Base-by-base conservation (phyloP, 2,329 filamentous ascomycete species). In the Spiromastix sp. region DNA sequence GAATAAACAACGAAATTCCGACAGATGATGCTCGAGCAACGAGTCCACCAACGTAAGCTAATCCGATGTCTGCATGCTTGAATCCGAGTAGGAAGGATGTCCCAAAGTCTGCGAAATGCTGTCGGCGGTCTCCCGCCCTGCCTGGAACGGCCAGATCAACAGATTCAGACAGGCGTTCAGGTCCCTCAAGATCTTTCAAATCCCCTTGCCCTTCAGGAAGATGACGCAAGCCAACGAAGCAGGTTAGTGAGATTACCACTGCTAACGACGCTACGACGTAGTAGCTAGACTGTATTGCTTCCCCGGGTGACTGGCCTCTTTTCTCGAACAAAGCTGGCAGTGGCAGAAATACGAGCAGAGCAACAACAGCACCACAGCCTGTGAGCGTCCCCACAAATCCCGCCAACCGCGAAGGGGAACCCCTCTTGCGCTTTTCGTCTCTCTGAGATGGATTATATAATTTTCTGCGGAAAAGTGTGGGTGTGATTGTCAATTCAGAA, bases 21-120 rank as follows among this genome's bases (percentile, higher is more conserved):
- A 98, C 91, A 0, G 86, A 94, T 1, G 87, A 95, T 5, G 91
- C 87, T 37, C 91, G 78, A 7, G 87, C 89, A 2, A 98, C 89
- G 50, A 96, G 95, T 2, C 91, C 91, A 42, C 89, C 91, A 0
- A 96, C 65, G 51, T 96, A 98, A 18, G 83, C 89, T 0, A 96
- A 70, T 12, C 77, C 79, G 42, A 98, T 93, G 47, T 81, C 74
- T 7, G 77, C 70, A 52, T 93, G 83, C 6, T 67, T 76, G 48
- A 85, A 76, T 10, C 82, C 87, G 8, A 93, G 70, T 5, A 76
- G 47, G 48, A 87, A 55, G 22, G 82, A 71, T 42, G 77, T 65
- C 42, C 71, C 62, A 34, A 85, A 63, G 36, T 82, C 70, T 43
- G 72, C 63, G 40, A 69, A 66, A 48, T 56, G 57, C 2, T 55